A percentile compares a stretch with the other conserved stretches of the same genome.
Evolutionary conservation across 1,139 yeast species (phyloP).

Genomic region (Pneumocystis jirovecii): DNA sequence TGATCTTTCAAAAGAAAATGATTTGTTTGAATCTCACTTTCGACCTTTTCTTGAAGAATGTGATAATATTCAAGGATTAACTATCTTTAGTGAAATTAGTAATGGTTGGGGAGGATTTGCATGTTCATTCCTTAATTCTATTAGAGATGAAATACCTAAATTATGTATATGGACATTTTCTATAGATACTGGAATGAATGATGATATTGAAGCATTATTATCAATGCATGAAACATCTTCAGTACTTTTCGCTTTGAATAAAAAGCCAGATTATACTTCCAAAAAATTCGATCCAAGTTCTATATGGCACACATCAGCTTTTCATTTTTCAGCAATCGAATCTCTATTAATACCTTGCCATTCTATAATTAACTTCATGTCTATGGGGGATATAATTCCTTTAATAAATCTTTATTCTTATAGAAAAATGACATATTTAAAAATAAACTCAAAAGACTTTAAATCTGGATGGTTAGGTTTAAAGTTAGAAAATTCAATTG

Average conservation of each 20-base stretch:
- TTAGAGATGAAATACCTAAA: slow-evolving; percentile 46
- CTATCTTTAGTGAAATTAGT: slow-evolving; percentile 51
- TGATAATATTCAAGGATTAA: slow-evolving; percentile 59
- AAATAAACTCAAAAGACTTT: neutral
- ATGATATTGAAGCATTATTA: neutral
- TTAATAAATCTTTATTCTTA: neutral
- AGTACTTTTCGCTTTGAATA: slow-evolving; percentile 1
- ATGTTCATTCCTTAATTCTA: slow-evolving; percentile 33
- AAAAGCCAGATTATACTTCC: slow-evolving; percentile 1
- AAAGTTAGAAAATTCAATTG: neutral
- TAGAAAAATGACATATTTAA: neutral
- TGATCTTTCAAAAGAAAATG: slow-evolving; percentile 21
- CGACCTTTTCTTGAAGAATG: slow-evolving; percentile 59
- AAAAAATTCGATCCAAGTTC: neutral
- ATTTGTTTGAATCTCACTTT: slow-evolving; percentile 45
- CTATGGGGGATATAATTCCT: slow-evolving; percentile 5
- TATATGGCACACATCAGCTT: slow-evolving; percentile 7
- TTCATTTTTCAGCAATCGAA: slow-evolving; percentile 6
- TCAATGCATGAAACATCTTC: neutral
- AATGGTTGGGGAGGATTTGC: slow-evolving; percentile 79
- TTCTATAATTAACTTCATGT: neutral
- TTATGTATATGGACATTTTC: slow-evolving; percentile 1
- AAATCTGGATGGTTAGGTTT: neutral
- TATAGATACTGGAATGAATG: neutral
- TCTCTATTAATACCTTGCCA: slow-evolving; percentile 8